A percentile compares a stretch with the other conserved stretches of the same genome.
phyloP scores from a whole-genome alignment of 2,329 filamentous ascomycete species.

The Trichoderma lentiforme region DNA sequence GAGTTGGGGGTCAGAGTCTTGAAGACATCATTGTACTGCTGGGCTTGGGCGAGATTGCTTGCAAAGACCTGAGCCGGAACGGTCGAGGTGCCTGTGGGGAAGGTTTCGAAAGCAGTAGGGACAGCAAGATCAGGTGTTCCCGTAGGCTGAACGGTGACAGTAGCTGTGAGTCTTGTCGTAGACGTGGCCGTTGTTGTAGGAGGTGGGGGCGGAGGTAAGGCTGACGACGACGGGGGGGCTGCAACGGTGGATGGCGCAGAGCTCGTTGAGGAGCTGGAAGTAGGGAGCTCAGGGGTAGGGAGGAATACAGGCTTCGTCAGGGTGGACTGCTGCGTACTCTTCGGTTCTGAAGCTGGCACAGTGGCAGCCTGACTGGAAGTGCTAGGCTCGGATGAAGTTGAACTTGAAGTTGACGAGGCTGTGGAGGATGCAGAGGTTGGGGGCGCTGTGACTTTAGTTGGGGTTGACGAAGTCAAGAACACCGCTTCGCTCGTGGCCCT shows the following conservation, averaged over 20 bases:
- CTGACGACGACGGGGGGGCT: background rate
- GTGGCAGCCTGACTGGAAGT: background rate
- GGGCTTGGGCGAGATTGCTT: constrained; percentile 44
- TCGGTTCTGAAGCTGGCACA: background rate
- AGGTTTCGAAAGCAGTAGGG: constrained; percentile 41
- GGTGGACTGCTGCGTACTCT: background rate
- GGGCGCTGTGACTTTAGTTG: background rate
- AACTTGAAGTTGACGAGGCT: background rate
- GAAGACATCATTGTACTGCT: constrained; percentile 47
- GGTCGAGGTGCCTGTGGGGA: constrained; percentile 37
- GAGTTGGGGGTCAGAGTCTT: constrained; percentile 42
- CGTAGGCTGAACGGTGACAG: constrained; percentile 32
- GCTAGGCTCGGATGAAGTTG: background rate
- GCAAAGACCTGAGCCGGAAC: constrained; percentile 42
- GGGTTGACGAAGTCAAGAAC: background rate
- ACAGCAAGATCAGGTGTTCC: constrained; percentile 37
- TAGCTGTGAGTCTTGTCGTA: constrained; percentile 17
- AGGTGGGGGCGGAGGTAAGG: background rate
- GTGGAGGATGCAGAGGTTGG: background rate
- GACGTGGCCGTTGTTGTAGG: background rate
- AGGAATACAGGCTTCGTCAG: background rate
- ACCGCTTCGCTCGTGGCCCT: background rate
- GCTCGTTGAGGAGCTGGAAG: background rate
- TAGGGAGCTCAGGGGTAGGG: background rate
- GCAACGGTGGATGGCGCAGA: background rate